A percentile compares a stretch with the other conserved stretches of the same genome.
Evolutionary conservation across 305 asterid species (phyloP).

Genomic region (Fraxinus angustifolia): DNA sequence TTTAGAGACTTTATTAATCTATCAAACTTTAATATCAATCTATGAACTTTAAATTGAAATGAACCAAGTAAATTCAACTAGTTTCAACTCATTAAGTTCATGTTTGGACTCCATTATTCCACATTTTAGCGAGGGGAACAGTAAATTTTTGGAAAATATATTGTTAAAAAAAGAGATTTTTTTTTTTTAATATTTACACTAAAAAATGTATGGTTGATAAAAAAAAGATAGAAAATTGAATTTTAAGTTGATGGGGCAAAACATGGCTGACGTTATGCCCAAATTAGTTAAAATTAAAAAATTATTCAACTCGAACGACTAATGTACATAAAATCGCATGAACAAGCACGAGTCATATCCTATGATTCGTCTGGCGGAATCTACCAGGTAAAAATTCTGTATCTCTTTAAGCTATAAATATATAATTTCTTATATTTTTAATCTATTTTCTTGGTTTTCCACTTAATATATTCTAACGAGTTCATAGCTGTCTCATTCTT

Average conservation of each 20-base stretch:
- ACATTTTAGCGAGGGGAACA: too few relatives aligned
- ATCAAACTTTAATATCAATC: too few relatives aligned
- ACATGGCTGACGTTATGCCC: background rate
- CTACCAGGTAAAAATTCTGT: conserved; percentile 26
- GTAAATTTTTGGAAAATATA: too few relatives aligned
- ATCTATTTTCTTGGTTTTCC: background rate
- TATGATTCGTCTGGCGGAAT: conserved; percentile 39
- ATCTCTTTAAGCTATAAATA: conserved; percentile 12
- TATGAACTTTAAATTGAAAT: too few relatives aligned
- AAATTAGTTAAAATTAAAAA: background rate
- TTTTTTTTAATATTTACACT: too few relatives aligned
- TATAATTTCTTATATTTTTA: background rate
- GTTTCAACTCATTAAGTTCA: too few relatives aligned
- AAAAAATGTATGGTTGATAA: too few relatives aligned
- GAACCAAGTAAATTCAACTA: too few relatives aligned
- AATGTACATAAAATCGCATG: background rate
- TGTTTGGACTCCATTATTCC: too few relatives aligned
- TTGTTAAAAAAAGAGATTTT: too few relatives aligned
- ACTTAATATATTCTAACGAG: background rate
- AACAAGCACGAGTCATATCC: background rate
- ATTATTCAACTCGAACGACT: background rate
- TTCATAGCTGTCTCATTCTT: conserved; percentile 16
- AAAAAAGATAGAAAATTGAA: too few relatives aligned
- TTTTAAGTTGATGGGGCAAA: too few relatives aligned
- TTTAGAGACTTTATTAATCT: background rate